Conservation (phyloP, 352 stramenopile species). For the Globisporangium cystogenes region DNA sequence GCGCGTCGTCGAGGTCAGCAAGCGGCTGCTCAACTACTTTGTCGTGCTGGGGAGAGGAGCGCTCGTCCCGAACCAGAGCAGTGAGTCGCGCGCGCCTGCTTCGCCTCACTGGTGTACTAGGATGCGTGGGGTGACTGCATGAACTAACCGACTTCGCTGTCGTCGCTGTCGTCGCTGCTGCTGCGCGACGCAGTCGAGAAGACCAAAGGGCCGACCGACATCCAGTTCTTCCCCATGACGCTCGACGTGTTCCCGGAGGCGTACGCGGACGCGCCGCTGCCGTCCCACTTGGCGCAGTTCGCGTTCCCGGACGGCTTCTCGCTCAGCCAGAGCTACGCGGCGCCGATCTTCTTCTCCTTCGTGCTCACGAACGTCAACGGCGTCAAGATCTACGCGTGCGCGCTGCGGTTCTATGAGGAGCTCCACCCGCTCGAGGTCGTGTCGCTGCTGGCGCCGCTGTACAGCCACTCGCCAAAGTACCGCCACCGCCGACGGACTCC, state of each 20-base stretch:
- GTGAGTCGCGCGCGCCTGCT: conserved; percentile 24
- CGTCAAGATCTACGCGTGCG: conserved; percentile 75
- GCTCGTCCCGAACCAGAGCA: conserved; percentile 52
- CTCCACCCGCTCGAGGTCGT: conserved; percentile 77
- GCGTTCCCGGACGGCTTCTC: conserved; percentile 73
- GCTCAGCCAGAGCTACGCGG: conserved; percentile 46
- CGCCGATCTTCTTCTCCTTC: conserved; percentile 78
- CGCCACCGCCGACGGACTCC: conserved; percentile 16
- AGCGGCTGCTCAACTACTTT: conserved; percentile 84
- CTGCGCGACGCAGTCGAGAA: conserved; percentile 44
- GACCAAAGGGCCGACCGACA: conserved; percentile 61
- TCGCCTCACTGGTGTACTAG: neutral
- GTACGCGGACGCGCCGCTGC: conserved; percentile 48
- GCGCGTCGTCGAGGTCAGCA: conserved; percentile 68
- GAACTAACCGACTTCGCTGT: neutral
- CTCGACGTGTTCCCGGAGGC: conserved; percentile 63
- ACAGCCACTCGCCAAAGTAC: conserved; percentile 26
- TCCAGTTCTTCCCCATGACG: conserved; percentile 60
- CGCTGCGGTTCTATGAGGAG: conserved; percentile 80
- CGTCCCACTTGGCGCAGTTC: conserved; percentile 68
- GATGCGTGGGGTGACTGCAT: too few relatives aligned
- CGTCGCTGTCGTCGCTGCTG: neutral
- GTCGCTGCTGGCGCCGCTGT: conserved; percentile 51
- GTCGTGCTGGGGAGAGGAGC: conserved; percentile 60
- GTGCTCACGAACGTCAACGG: conserved; percentile 80